Evolutionary conservation across 2,329 filamentous ascomycete species (phyloP), one percentile per base, ranked within the genome.

Genomic region (Epichloe festucae): DNA sequence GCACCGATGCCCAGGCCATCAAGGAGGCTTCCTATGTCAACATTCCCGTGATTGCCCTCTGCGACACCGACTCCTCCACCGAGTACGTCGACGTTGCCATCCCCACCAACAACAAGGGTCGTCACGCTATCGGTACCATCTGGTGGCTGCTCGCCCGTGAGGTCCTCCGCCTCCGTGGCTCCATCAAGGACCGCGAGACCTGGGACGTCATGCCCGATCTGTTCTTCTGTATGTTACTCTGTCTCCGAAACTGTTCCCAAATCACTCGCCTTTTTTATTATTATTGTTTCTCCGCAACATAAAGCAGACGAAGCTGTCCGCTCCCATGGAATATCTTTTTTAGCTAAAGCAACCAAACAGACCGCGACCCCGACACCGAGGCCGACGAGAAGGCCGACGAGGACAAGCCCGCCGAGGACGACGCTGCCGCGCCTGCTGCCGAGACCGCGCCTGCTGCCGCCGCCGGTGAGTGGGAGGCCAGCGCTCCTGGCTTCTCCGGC

Each of bases 61-160:
- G 87, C 80, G 93, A 98, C 77, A 96, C 91, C 70, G 93, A 98
- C 81, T 97, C 93, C 57, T 93, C 93, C 68, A 97, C 93, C 74
- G 91, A 98, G 78, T 98, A 91, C 79, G 93, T 98, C 72, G 93
- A 98, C 71, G 89, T 97, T 74, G 93, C 93, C 75, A 98, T 98
- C 77, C 93, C 93, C 69, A 96, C 93, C 79, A 98, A 98, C 89
- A 98, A 98, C 89, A 98, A 98, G 87, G 91, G 90, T 81, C 91
- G 93, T 72, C 90, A 97, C 79, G 85, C 94, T 72, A 98, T 98
- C 67, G 93, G 93, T 80, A 82, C 93, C 67, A 74, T 98, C 78
- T 98, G 93, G 93, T 98, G 93, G 93, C 85, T 98, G 85, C 83
- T 98, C 65, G 91, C 93, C 73, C 93, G 93, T 82, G 93, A 98